phyloP scores from a whole-genome alignment of 202 grass and related monocot genomes.

The Schoenoplectus triqueter region DNA sequence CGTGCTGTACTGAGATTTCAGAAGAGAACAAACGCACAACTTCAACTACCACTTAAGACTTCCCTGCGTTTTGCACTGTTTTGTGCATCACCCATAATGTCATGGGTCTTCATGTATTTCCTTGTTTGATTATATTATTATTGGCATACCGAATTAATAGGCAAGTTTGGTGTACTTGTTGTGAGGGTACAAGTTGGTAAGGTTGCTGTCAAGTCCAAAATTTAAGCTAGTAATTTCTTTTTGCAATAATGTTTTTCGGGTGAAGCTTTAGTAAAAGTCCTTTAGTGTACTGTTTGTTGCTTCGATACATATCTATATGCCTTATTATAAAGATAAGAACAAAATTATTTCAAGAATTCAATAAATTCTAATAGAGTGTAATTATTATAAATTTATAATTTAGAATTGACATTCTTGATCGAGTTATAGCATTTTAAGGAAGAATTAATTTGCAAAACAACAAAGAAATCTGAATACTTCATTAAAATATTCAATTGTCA shows the following conservation, averaged over 20 bases:
- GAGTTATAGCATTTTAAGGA: not conserved
- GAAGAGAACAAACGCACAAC: slow-evolving; percentile 40
- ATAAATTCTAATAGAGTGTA: no score
- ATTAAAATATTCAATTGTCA: not conserved
- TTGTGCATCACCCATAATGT: slow-evolving; percentile 35
- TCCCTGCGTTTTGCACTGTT: slow-evolving; percentile 29
- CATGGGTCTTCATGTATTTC: not conserved
- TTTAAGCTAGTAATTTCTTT: no score
- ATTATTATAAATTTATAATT: no score
- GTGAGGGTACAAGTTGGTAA: slow-evolving; percentile 7
- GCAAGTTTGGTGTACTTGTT: slow-evolving; percentile 24
- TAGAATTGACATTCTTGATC: not conserved
- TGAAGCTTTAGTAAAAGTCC: not conserved
- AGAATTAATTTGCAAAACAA: not conserved
- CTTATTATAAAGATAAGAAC: no score
- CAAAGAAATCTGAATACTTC: not conserved
- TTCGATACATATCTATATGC: no score
- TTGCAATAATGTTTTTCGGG: no score
- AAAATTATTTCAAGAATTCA: no score
- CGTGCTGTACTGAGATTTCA: slow-evolving; percentile 32
- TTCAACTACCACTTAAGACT: slow-evolving; percentile 36
- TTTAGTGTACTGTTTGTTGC: no score
- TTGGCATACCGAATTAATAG: not conserved
- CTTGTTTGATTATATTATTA: slow-evolving; percentile 3
- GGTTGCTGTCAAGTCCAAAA: not conserved